These are phyloP conservation scores for Leccinum sublutescens DNA, from an alignment of 768 basidiomycete genomes.

Conservation along the genomic window DNA sequence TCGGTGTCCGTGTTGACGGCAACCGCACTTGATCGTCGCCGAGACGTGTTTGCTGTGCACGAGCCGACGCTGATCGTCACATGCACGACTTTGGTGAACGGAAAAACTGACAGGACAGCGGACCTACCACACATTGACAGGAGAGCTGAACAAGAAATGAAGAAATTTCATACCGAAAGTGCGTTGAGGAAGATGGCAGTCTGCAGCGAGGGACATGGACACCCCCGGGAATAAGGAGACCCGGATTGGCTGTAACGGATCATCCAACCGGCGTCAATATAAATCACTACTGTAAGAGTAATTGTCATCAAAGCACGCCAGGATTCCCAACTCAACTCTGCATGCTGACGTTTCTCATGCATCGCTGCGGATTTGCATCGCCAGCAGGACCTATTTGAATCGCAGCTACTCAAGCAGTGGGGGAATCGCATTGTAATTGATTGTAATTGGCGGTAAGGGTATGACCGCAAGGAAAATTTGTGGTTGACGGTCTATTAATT, in stretches of 20 bases:
- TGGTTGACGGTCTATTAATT: conserved; percentile 28
- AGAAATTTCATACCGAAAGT: conserved; percentile 20
- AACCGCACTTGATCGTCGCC: conserved; percentile 35
- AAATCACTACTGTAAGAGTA: background rate
- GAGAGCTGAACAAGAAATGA: conserved; percentile 15
- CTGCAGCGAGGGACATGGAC: conserved; percentile 3
- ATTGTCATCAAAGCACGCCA: background rate
- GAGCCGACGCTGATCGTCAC: conserved; percentile 30
- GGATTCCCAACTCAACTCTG: background rate
- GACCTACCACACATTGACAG: conserved; percentile 13
- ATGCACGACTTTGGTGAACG: conserved; percentile 6
- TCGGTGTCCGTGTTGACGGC: conserved; percentile 25
- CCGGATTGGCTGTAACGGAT: conserved; percentile 30
- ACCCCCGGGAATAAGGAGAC: conserved; percentile 4
- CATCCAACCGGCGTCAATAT: conserved; percentile 25
- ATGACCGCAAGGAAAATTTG: conserved; percentile 22
- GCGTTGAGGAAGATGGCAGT: conserved; percentile 17
- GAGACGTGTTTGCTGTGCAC: conserved; percentile 32
- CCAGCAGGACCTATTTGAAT: conserved; percentile 11
- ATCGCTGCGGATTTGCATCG: conserved; percentile 18
- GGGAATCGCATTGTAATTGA: conserved; percentile 20
- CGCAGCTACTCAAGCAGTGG: conserved; percentile 8
- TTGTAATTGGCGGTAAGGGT: conserved; percentile 11
- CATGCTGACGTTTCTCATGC: conserved; percentile 2
- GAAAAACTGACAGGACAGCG: conserved; percentile 13